Evolutionary conservation across 768 basidiomycete species (phyloP).

Genomic region (Suillus spraguei): DNA sequence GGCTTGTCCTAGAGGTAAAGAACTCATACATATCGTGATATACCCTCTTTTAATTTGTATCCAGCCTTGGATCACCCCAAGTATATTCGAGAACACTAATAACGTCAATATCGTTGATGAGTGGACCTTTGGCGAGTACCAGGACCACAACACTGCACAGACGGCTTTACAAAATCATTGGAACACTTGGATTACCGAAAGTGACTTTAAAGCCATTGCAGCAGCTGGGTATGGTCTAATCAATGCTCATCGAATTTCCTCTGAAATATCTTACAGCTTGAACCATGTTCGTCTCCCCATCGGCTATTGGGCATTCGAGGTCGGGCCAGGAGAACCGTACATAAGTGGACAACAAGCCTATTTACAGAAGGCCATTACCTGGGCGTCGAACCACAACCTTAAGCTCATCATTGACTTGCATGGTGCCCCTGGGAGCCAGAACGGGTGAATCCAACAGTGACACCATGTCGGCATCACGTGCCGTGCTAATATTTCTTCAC

Average conservation of each 20-base stretch:
- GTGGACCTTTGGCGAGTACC: slow-evolving; percentile 59
- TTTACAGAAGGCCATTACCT: slow-evolving; percentile 46
- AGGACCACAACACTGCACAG: slow-evolving; percentile 45
- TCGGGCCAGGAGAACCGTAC: slow-evolving; percentile 42
- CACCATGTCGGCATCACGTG: neutral
- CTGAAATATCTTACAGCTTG: slow-evolving; percentile 44
- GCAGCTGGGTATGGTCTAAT: slow-evolving; percentile 12
- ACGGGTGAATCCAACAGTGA: slow-evolving; percentile 40
- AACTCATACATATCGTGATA: slow-evolving; percentile 14
- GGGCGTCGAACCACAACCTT: slow-evolving; percentile 41
- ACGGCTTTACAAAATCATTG: slow-evolving; percentile 69
- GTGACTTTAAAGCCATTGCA: slow-evolving; percentile 66
- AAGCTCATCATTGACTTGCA: slow-evolving; percentile 59
- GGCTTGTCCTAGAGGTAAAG: slow-evolving; percentile 33
- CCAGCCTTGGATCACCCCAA: slow-evolving; percentile 79
- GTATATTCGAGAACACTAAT: slow-evolving; percentile 70
- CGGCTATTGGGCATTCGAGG: slow-evolving; percentile 49
- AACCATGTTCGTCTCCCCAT: slow-evolving; percentile 70
- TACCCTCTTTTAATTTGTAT: slow-evolving; percentile 30
- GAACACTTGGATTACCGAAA: slow-evolving; percentile 69
- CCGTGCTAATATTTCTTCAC: slow-evolving; percentile 7
- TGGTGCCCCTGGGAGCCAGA: slow-evolving; percentile 53
- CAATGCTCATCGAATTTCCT: slow-evolving; percentile 8
- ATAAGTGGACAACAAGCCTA: slow-evolving; percentile 47
- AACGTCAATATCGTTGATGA: slow-evolving; percentile 35